Evolutionary conservation across 2,329 filamentous ascomycete species (phyloP), one percentile per base, ranked within the genome.

Genomic region (Trichoderma sp.): DNA sequence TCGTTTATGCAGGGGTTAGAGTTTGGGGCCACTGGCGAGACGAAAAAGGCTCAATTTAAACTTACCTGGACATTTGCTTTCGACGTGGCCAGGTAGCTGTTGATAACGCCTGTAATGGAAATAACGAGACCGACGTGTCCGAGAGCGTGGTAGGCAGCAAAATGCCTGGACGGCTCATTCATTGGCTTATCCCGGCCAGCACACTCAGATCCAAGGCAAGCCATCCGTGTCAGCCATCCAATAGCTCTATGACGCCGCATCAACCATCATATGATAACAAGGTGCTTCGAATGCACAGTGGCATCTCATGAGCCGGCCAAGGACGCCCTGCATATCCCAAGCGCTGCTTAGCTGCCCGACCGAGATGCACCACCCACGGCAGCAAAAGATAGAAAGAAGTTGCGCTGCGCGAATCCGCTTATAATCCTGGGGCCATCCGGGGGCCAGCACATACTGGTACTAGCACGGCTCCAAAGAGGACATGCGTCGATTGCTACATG

Each of bases 301-400:
- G 23, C 50, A 67, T 67, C 20, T 57, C 17, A 50, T 59, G 59
- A 32, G 55, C n/a, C 50, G 34, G 28, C 55, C 36, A 26, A 20
- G n/a, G 65, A 12, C 66, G 47, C 34, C 66, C 36, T 61, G 43
- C 26, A 28, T 53, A 53, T 47, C 55, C 28, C 55, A 43, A 61
- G 26, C 32, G 39, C 66, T 61, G 66, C 66, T 68, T 68, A 17
- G 67, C 67, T 69, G 67, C 67, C 67, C 39, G 57, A 69, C 67
- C 53, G 20, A 32, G 30, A 17, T 28, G 39, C 23, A 50, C 8
- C 26, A 39, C 17, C n/a, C 17, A 39, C 23, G 50, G 15, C 20
- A 28, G 3, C 50, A 20, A 61, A 8, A 26, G n/a, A 39, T 39
- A 50, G 36, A 34, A 32, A 30, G 20, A 30, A 6, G 17, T 57